Evolutionary conservation across 2,329 filamentous ascomycete genomes (phyloP), one percentile per base, ranked within the genome.

Genomic region (Biscogniauxia mediterranea): DNA sequence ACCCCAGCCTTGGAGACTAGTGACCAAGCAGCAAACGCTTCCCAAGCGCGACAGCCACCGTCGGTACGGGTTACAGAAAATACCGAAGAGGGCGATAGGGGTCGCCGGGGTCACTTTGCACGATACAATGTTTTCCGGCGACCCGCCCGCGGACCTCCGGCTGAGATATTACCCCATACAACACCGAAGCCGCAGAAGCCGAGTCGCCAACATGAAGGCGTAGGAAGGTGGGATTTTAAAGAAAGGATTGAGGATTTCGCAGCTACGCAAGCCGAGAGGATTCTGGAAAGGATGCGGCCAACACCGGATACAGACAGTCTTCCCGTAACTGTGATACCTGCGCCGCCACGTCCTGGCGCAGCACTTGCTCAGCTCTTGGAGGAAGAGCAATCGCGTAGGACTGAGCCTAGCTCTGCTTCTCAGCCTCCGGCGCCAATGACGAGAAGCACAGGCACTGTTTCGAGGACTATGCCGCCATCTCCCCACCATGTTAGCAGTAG

Each of bases 161-260:
- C 70, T 23, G 73, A 75, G 59, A 71, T 74, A 25, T 55, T 73
- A n/a, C 70, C 69, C 2, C 72, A 74, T 57, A 74, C 72, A 17
- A 61, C 63, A 52, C 65, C 69, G 15, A 69, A 71, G 54, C 57
- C 60, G 61, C 61, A 69, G 56, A 60, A 59, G 52, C 55, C 66
- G 59, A 59, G 62, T 13, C 68, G 65, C 20, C 65, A 70, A 52
- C 70, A 71, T 50, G 72, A 76, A 20, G 69, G 63, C 38, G 54
- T 69, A 51, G 71, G 69, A 38, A 70, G 79, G 51, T 88, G 86
- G 85, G 85, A 88, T 68, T 67, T 89, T 9, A 80, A 80, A 38
- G 77, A 77, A 9, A 80, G 85, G 15, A 70, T 89, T 1, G 86
- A 89, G 61, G 82, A 87, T 54, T 88, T 88, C 66, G 85, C 85